phyloP scores from a whole-genome alignment of 306 rosid species.

The Clitoria ternatea region DNA sequence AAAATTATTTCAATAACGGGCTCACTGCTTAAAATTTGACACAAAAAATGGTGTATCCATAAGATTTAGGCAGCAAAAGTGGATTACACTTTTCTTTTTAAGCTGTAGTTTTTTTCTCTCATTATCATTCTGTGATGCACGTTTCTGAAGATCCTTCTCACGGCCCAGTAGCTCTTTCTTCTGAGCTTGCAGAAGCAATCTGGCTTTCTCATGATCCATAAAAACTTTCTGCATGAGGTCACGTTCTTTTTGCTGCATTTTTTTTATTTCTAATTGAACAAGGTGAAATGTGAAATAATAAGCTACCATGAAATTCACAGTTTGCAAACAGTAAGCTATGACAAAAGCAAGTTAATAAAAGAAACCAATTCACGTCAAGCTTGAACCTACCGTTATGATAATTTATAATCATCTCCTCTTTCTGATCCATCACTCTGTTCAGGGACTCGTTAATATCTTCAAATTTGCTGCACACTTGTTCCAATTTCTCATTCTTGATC shows the following conservation, averaged over 20 bases:
- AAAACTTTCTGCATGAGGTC: slow-evolving; percentile 29
- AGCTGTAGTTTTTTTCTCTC: slow-evolving; percentile 46
- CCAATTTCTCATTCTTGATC: slow-evolving; percentile 36
- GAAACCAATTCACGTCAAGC: neutral
- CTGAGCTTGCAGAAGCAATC: slow-evolving; percentile 38
- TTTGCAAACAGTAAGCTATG: neutral
- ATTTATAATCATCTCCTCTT: slow-evolving; percentile 37
- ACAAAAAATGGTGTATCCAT: neutral
- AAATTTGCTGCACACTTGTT: slow-evolving; percentile 39
- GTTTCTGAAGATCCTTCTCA: slow-evolving; percentile 49
- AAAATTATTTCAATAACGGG: neutral
- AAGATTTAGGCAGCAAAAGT: neutral
- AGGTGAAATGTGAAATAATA: slow-evolving; percentile 10
- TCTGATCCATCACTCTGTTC: slow-evolving; percentile 36
- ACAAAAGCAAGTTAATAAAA: neutral
- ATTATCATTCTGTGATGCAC: slow-evolving; percentile 41
- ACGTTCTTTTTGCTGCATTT: slow-evolving; percentile 34
- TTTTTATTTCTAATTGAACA: slow-evolving; percentile 42
- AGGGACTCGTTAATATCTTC: slow-evolving; percentile 33
- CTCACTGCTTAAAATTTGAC: neutral
- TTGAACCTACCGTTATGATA: slow-evolving; percentile 47
- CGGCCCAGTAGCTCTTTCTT: slow-evolving; percentile 38
- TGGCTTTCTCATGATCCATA: slow-evolving; percentile 41
- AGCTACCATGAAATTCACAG: slow-evolving; percentile 13
- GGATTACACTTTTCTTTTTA: slow-evolving; percentile 56